These are phyloP conservation scores for Colletotrichum salicis DNA, from an alignment of 2,329 filamentous ascomycete species.

Conservation along the genomic window DNA sequence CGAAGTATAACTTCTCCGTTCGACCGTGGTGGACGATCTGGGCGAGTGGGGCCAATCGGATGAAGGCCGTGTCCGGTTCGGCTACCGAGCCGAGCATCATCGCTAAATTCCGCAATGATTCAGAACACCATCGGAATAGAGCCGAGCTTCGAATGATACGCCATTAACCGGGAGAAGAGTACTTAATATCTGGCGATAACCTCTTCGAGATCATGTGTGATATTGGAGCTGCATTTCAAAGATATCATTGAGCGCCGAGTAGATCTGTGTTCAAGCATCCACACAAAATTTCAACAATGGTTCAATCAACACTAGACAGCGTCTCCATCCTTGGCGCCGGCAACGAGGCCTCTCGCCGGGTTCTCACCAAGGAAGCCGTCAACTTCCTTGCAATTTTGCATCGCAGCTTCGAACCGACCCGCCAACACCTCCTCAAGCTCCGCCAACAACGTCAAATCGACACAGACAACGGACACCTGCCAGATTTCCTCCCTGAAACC, in stretches of 20 bases:
- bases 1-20: conserved; percentile 8
- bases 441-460: conserved; percentile 83
- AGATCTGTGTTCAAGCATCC: neutral
- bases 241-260: too few species aligned
- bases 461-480: conserved; percentile 82
- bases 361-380: conserved; percentile 83
- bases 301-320: conserved; percentile 45
- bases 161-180: neutral
- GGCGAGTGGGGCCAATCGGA: conserved; percentile 23
- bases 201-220: neutral
- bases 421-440: conserved; percentile 83
- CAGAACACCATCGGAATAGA: conserved; percentile 18
- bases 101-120: neutral
- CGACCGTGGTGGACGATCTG: conserved; percentile 11
- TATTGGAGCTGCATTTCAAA: neutral
- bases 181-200: neutral
- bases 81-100: conserved; percentile 1
- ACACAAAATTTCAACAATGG: neutral
- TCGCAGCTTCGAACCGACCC: conserved; percentile 83
- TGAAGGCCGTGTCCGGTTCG: conserved; percentile 9
- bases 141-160: conserved; percentile 2
- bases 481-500: conserved; percentile 90
- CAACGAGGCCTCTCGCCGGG: conserved; percentile 79
- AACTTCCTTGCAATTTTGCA: conserved; percentile 88
- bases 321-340: conserved; percentile 81